A percentile compares a stretch with the other conserved stretches of the same genome.
phyloP scores from a whole-genome alignment of 192 early-diverging fungal genomes.

The Coemansia sp. region DNA sequence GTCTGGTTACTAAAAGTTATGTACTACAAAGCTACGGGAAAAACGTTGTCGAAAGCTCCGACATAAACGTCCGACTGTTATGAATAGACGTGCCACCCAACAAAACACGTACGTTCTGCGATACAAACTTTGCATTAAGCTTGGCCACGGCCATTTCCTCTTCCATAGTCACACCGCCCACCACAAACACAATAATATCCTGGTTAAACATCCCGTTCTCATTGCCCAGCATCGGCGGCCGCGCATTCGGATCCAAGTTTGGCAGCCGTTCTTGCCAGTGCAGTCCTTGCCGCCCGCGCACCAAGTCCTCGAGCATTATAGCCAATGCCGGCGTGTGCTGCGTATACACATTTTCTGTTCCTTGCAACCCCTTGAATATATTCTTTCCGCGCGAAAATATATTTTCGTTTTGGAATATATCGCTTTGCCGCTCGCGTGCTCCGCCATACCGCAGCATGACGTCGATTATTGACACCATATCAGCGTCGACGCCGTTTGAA shows the following conservation, averaged over 20 bases:
- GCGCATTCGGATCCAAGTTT: slow-evolving; percentile 37
- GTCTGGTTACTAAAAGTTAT: no score
- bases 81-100: slow-evolving; percentile 93
- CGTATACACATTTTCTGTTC: slow-evolving; percentile 98
- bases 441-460: slow-evolving; percentile 79
- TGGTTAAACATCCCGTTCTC: slow-evolving; percentile 68
- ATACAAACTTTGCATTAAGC: slow-evolving; percentile 68
- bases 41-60: slow-evolving; percentile 49
- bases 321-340: slow-evolving; percentile 89
- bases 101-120: slow-evolving; percentile 76
- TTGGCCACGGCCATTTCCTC: slow-evolving; percentile 85
- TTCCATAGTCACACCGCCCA: slow-evolving; percentile 94
- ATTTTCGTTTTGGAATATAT: slow-evolving; percentile 85
- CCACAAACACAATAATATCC: slow-evolving; percentile 93
- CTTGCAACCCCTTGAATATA: slow-evolving; percentile 90
- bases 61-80: slow-evolving; percentile 60
- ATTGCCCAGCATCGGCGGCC: slow-evolving; percentile 27
- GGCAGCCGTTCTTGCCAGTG: slow-evolving; percentile 58
- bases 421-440: slow-evolving; percentile 77
- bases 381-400: slow-evolving; percentile 83
- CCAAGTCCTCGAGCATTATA: slow-evolving; percentile 71
- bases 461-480: slow-evolving; percentile 69
- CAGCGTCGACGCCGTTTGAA: slow-evolving; percentile 68
- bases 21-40: background rate
- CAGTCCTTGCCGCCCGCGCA: slow-evolving; percentile 64